Percentiles rank a stretch among this genome's conserved stretches.
phyloP scores from a whole-genome alignment of 176 grass and related monocot species.

The Oryza longistaminata region DNA sequence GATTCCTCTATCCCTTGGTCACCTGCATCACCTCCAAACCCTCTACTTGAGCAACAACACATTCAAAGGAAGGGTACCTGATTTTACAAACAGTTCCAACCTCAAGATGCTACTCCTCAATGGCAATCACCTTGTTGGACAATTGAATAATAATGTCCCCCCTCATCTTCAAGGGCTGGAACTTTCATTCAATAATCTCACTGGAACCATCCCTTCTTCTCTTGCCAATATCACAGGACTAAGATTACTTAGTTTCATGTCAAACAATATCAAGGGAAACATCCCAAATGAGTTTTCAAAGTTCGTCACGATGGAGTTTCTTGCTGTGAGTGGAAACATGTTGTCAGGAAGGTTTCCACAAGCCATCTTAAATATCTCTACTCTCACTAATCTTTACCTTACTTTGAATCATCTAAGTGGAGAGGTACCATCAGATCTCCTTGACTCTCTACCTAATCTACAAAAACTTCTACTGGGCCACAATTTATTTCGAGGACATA shows the following conservation, averaged over 20 bases:
- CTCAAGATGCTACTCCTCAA: not conserved
- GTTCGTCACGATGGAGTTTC: not conserved
- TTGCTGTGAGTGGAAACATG: not conserved
- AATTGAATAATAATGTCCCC: not conserved
- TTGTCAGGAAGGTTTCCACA: conserved; percentile 1
- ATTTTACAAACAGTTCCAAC: conserved; percentile 6
- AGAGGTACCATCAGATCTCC: not conserved
- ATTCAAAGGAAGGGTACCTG: conserved; percentile 2
- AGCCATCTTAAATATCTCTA: conserved; percentile 14
- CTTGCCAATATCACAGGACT: conserved; percentile 25
- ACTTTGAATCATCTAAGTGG: too few relatives aligned
- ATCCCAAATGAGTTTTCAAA: conserved; percentile 24
- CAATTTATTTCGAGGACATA: conserved; percentile 5
- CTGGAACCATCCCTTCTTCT: conserved; percentile 25
- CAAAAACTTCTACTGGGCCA: not conserved
- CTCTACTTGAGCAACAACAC: conserved; percentile 21
- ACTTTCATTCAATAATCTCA: not conserved
- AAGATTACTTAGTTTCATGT: not conserved
- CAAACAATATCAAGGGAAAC: conserved; percentile 22
- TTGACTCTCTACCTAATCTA: conserved; percentile 3
- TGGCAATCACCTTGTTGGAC: not conserved
- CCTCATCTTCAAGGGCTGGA: not conserved
- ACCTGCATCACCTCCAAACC: not conserved
- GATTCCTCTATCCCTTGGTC: conserved; percentile 40
- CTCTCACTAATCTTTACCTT: not conserved